These are phyloP conservation scores for Phaeoacremonium minimum DNA, from an alignment of 2,329 filamentous ascomycete species.

Conservation along the genomic window DNA sequence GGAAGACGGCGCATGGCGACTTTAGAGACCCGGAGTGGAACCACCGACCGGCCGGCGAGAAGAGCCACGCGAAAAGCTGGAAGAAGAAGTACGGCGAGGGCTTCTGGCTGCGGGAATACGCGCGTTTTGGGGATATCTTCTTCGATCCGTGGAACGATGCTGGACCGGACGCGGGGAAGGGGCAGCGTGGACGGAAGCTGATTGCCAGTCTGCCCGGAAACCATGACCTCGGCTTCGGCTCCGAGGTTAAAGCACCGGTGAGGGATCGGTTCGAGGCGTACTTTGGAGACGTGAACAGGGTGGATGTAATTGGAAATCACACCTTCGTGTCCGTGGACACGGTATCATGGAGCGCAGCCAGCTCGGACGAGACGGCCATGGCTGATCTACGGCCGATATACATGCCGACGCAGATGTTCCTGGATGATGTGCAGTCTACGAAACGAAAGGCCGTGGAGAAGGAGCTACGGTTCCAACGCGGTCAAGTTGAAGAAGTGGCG, in stretches of 20 bases:
- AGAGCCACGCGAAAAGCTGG: constrained; percentile 57
- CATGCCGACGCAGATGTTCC: constrained; percentile 70
- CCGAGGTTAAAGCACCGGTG: constrained; percentile 75
- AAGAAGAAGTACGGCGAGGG: constrained; percentile 72
- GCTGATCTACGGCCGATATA: constrained; percentile 62
- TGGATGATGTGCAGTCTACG: constrained; percentile 58
- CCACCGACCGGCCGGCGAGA: constrained; percentile 46
- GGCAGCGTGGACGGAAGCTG: constrained; percentile 68
- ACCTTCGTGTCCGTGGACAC: constrained; percentile 90
- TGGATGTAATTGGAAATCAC: constrained; percentile 92
- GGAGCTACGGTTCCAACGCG: constrained; percentile 63
- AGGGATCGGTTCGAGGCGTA: constrained; percentile 80
- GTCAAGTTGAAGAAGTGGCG: constrained; percentile 48
- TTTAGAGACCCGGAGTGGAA: constrained; percentile 58
- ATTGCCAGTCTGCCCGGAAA: constrained; percentile 88
- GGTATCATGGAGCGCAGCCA: constrained; percentile 76
- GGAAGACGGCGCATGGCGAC: constrained; percentile 66
- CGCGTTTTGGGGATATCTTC: constrained; percentile 83
- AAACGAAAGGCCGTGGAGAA: constrained; percentile 67
- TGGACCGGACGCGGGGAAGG: constrained; percentile 47
- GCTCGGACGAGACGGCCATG: constrained; percentile 44
- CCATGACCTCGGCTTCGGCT: constrained; percentile 89
- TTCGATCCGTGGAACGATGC: constrained; percentile 62
- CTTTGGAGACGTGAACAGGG: constrained; percentile 86
- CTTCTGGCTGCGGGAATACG: constrained; percentile 85